Evolutionary conservation across 2,329 filamentous ascomycete species (phyloP).

Genomic region (Fusarium sp.): DNA sequence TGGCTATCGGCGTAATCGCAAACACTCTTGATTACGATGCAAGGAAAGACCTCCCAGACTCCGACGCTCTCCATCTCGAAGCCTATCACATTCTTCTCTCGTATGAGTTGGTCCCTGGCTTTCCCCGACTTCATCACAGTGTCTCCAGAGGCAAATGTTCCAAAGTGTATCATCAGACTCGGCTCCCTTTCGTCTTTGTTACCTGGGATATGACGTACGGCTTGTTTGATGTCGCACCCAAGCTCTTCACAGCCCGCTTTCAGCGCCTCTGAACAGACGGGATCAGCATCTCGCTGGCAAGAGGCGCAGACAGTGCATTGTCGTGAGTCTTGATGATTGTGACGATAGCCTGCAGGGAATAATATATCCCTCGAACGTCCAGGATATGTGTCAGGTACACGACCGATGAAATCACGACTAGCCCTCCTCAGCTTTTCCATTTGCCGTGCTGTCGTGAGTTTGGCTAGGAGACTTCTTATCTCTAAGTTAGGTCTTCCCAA

Average conservation of each 20-base stretch:
- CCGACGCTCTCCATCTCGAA: conserved; percentile 34
- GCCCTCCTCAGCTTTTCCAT: background rate
- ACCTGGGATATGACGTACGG: background rate
- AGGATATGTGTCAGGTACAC: background rate
- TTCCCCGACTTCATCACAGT: conserved; percentile 16
- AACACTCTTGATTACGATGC: conserved; percentile 25
- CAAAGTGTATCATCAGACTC: conserved; percentile 4
- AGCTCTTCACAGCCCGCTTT: background rate
- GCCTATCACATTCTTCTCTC: background rate
- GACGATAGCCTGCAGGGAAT: background rate
- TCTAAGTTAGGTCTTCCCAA: background rate
- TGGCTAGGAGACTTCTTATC: background rate
- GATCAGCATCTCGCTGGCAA: background rate
- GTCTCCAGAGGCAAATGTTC: conserved; percentile 10
- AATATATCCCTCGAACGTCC: background rate
- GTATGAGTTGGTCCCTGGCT: background rate
- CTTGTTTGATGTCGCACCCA: background rate
- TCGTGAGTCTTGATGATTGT: background rate
- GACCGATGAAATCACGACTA: background rate
- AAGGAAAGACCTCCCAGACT: conserved; percentile 23
- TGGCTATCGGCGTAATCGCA: conserved; percentile 32
- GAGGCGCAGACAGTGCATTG: background rate
- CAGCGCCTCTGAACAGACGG: background rate
- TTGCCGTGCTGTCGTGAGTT: background rate
- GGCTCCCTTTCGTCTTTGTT: background rate